A percentile compares a stretch with the other conserved stretches of the same genome.
Evolutionary conservation across 208 protist species (phyloP).

Genomic region (Leishmania aethiopica): DNA sequence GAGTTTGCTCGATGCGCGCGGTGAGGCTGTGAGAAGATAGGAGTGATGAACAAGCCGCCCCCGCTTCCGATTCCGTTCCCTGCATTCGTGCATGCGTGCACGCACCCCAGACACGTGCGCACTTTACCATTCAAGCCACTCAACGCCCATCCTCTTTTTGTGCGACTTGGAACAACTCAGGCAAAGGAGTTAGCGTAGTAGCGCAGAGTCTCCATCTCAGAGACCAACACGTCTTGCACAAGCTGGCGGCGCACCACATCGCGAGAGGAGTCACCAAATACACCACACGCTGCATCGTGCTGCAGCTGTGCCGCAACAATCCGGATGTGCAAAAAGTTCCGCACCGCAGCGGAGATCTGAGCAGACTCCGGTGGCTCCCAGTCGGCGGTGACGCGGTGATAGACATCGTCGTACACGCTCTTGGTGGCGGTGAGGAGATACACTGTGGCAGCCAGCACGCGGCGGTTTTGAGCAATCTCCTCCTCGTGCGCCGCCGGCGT

Average conservation of each 20-base stretch:
- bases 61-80: background rate
- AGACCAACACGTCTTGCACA: slow-evolving; percentile 37
- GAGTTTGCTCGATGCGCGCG: background rate
- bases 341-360: slow-evolving; percentile 10
- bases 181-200: slow-evolving; percentile 27
- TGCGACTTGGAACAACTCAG: background rate
- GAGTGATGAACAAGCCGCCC: background rate
- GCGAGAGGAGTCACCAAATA: slow-evolving; percentile 24
- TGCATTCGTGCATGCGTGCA: background rate
- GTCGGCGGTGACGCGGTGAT: slow-evolving; percentile 46
- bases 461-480: slow-evolving; percentile 39
- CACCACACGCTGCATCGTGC: background rate
- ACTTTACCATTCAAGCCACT: background rate
- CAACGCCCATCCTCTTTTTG: background rate
- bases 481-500: slow-evolving; percentile 16
- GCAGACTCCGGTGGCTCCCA: slow-evolving; percentile 39
- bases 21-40: background rate
- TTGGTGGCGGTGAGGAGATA: slow-evolving; percentile 20
- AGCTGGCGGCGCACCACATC: slow-evolving; percentile 35
- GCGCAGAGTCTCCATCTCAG: slow-evolving; percentile 47
- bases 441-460: slow-evolving; percentile 34
- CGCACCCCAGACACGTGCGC: background rate
- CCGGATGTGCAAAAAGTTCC: slow-evolving; percentile 24
- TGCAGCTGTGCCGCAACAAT: slow-evolving; percentile 17
- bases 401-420: slow-evolving; percentile 31